Evolutionary conservation across 2,329 filamentous ascomycete genomes (phyloP).

Genomic region (Alternaria hordeiaustralica): DNA sequence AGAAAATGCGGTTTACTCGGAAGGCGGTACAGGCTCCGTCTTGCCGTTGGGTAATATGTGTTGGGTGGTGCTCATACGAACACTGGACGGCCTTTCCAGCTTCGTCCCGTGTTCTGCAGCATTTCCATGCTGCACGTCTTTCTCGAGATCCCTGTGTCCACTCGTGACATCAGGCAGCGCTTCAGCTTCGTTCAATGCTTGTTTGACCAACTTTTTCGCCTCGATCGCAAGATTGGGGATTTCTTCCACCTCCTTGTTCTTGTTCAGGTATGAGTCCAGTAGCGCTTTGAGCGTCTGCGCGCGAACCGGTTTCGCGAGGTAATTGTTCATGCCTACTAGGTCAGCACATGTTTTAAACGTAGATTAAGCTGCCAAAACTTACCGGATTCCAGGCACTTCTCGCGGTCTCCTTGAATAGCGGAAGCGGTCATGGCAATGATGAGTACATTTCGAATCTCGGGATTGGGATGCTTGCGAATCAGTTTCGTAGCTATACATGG

Average conservation of each 20-base stretch:
- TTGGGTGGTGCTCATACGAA: conserved; percentile 23
- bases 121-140: background rate
- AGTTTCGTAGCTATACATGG: conserved; percentile 71
- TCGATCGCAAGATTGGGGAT: conserved; percentile 55
- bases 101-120: conserved; percentile 6
- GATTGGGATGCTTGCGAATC: conserved; percentile 76
- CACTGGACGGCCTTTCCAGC: conserved; percentile 17
- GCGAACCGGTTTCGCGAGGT: conserved; percentile 92
- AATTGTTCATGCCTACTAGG: conserved; percentile 95
- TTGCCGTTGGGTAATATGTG: conserved; percentile 18
- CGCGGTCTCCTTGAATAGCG: conserved; percentile 90
- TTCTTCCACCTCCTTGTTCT: conserved; percentile 48
- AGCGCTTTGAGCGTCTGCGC: conserved; percentile 86
- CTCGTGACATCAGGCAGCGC: background rate
- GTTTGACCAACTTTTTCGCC: conserved; percentile 53
- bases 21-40: conserved; percentile 10
- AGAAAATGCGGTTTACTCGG: background rate
- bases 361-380: background rate
- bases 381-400: conserved; percentile 61
- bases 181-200: conserved; percentile 32
- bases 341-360: background rate
- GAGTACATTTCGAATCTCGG: conserved; percentile 80
- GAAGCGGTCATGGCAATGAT: conserved; percentile 98
- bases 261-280: conserved; percentile 70
- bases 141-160: background rate